Evolutionary conservation across 495 filamentous ascomycete species (phyloP), one percentile per base, ranked within the genome.

Genomic region (Echria macrotheca): DNA sequence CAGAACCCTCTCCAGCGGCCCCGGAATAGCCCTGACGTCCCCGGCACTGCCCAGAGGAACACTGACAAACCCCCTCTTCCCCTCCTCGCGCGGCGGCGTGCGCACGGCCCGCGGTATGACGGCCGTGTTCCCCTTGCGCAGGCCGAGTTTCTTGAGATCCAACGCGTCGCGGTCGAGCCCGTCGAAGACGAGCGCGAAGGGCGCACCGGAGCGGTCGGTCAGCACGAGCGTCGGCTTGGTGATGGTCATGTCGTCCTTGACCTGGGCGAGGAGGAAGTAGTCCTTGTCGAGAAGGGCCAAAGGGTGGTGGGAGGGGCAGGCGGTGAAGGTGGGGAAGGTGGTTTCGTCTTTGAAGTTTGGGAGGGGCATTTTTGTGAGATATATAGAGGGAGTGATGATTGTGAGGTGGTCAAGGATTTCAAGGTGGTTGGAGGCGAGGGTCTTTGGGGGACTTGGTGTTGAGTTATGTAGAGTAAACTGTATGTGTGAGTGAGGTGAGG

Each of bases 231-330:
- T 74, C 1, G 71, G 69, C 43, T 72, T 68, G 3, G 63, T 73
- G 47, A 75, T 67, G n/a, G 71, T 73, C 64, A 75, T 72, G 63
- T 72, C 61, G 36, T 71, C 59, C 14, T 65, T 66, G 32, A 75
- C 57, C 24, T 71, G 60, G n/a, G 63, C 70, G 1, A 75, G 49
- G 22, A 74, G 65, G 53, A 56, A 72, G 54, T 60, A 64, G 5
- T 48, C 38, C n/a, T n/a, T n/a, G 22, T 50, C n/a, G 15, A 26
- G 25, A 6, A 7, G 18, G 14, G 15, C 18, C 4, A 24, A 31
- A 24, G 5, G 18, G 32, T 26, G 29, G 29, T 23, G 23, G 39
- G 25, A 35, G 36, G 29, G 32, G 28, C 14, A 5, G 29, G 46
- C 39, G 42, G 22, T 23, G 47, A 59, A 64, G 17, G 39, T 44